These are phyloP conservation scores for Dryas alaskensis DNA, from an alignment of 306 rosid species.

Conservation along the genomic window DNA sequence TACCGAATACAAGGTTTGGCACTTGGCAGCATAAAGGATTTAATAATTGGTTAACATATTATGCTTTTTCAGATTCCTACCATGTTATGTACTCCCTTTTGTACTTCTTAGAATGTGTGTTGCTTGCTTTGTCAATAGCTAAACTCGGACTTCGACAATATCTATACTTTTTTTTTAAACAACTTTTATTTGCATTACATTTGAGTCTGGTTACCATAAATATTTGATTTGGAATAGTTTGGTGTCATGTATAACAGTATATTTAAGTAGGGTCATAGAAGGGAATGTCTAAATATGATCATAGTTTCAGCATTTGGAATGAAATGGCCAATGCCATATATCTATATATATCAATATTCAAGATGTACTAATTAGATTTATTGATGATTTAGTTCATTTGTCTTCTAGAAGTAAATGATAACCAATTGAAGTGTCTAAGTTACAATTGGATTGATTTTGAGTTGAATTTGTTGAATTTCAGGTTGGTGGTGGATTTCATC, in stretches of 20 bases:
- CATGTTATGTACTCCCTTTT: too few species aligned
- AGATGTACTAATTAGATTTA: neutral
- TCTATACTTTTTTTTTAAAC: neutral
- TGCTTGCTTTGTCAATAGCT: neutral
- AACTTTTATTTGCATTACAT: neutral
- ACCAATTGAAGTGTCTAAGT: too few species aligned
- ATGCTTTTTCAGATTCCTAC: too few species aligned
- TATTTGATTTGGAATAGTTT: neutral
- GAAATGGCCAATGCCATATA: conserved; percentile 1
- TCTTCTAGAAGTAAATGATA: neutral
- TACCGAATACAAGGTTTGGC: neutral
- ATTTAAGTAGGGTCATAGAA: too few species aligned
- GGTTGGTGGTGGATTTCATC: too few species aligned
- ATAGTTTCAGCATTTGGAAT: neutral
- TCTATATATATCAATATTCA: neutral
- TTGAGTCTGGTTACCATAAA: neutral
- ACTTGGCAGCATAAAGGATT: neutral
- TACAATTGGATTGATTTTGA: too few species aligned
- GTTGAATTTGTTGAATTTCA: too few species aligned
- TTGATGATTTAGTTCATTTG: neutral
- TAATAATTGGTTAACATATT: neutral
- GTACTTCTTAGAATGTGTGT: neutral
- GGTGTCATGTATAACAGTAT: neutral
- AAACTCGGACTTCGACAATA: neutral
- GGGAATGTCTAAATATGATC: too few species aligned